phyloP scores from a whole-genome alignment of 1,139 yeast species.

The Geotrichum histeridarum region DNA sequence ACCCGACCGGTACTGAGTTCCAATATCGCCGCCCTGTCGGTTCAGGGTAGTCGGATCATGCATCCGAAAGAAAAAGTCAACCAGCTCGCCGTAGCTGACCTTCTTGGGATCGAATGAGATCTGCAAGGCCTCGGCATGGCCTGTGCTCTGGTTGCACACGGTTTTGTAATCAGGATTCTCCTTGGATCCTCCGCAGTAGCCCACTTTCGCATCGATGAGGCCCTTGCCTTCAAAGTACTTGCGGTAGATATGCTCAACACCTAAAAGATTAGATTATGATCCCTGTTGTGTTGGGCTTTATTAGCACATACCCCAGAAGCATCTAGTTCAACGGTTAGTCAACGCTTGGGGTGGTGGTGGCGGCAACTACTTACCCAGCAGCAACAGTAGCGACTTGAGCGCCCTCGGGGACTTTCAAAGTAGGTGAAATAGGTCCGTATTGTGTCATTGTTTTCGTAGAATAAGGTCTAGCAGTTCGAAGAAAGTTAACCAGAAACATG shows the following conservation, averaged over 20 bases:
- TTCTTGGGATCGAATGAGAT: constrained; percentile 69
- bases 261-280: neutral
- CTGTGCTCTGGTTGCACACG: constrained; percentile 71
- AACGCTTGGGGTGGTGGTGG: neutral
- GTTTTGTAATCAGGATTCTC: constrained; percentile 62
- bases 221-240: constrained; percentile 61
- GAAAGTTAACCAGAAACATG: neutral
- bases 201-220: constrained; percentile 72
- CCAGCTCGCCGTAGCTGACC: constrained; percentile 54
- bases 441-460: constrained; percentile 5
- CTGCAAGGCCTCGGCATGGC: constrained; percentile 67
- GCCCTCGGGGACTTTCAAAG: constrained; percentile 31
- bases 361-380: constrained; percentile 32
- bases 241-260: constrained; percentile 66
- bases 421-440: constrained; percentile 29
- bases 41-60: constrained; percentile 68
- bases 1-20: constrained; percentile 81
- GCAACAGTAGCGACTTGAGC: constrained; percentile 40
- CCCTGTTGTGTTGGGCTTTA: neutral
- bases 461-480: neutral
- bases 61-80: constrained; percentile 82
- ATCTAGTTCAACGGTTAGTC: neutral
- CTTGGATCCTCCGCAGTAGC: constrained; percentile 75
- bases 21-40: constrained; percentile 76
- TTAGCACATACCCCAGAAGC: constrained; percentile 14